Conservation (phyloP, 805 yeast genomes). For the Zygoascus ofunaensis region DNA sequence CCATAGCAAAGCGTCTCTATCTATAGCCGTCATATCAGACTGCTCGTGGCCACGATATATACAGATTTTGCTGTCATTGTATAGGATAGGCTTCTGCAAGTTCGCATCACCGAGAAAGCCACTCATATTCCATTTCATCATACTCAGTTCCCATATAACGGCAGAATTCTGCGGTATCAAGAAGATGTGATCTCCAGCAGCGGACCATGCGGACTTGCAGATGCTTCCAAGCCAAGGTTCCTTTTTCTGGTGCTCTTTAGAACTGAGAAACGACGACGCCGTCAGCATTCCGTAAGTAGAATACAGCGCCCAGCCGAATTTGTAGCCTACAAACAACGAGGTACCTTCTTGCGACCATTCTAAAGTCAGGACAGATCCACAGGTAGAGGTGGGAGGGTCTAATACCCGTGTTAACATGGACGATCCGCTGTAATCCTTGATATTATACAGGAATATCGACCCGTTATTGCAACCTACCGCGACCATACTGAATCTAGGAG, state of each 20-base stretch:
- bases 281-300: slow-evolving; percentile 41
- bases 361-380: slow-evolving; percentile 22
- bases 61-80: slow-evolving; percentile 33
- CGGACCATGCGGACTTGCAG: slow-evolving; percentile 27
- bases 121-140: slow-evolving; percentile 26
- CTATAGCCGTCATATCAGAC: slow-evolving; percentile 32
- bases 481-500: slow-evolving; percentile 34
- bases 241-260: slow-evolving; percentile 12
- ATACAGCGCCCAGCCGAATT: slow-evolving; percentile 40
- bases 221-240: slow-evolving; percentile 23
- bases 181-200: slow-evolving; percentile 31
- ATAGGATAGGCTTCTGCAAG: slow-evolving; percentile 37
- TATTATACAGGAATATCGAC: slow-evolving; percentile 30
- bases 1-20: slow-evolving; percentile 40
- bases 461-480: slow-evolving; percentile 35
- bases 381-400: slow-evolving; percentile 19
- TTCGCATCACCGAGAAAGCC: slow-evolving; percentile 22
- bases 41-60: slow-evolving; percentile 42
- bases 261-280: slow-evolving; percentile 32
- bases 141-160: slow-evolving; percentile 18
- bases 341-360: slow-evolving; percentile 33
- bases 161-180: slow-evolving; percentile 20
- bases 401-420: slow-evolving; percentile 27
- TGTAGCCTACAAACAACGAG: slow-evolving; percentile 26
- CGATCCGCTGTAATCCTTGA: slow-evolving; percentile 29